Conservation (phyloP, 2,329 filamentous ascomycete species). For the Cladosporium sp. region DNA sequence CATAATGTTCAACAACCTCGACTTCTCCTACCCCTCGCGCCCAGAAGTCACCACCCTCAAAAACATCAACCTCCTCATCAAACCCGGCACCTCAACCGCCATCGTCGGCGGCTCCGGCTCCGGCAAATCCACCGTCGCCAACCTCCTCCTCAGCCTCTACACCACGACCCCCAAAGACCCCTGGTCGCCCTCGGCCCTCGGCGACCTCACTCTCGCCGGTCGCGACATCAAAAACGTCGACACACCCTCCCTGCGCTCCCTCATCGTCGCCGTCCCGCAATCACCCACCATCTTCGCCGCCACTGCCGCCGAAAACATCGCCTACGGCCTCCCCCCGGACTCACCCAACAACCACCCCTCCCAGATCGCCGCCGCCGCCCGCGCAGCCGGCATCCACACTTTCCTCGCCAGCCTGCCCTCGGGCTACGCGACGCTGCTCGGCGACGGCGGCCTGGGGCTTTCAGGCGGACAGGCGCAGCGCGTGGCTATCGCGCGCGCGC, state of each 20-base stretch:
- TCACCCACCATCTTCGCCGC: slow-evolving; percentile 70
- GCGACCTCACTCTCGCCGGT: slow-evolving; percentile 53
- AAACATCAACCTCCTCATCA: slow-evolving; percentile 60
- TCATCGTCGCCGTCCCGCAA: slow-evolving; percentile 65
- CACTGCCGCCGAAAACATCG: slow-evolving; percentile 73
- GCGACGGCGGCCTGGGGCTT: slow-evolving; percentile 66
- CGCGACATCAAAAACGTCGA: slow-evolving; percentile 54
- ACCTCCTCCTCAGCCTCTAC: slow-evolving; percentile 69
- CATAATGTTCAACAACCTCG: slow-evolving; percentile 56
- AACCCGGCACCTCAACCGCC: slow-evolving; percentile 60
- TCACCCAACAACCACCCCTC: slow-evolving; percentile 45
- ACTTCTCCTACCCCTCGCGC: slow-evolving; percentile 65
- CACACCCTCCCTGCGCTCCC: slow-evolving; percentile 52
- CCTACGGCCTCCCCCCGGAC: slow-evolving; percentile 61
- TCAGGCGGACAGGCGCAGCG: slow-evolving; percentile 81
- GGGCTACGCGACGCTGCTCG: slow-evolving; percentile 67
- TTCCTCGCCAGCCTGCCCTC: slow-evolving; percentile 67
- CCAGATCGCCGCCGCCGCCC: slow-evolving; percentile 45
- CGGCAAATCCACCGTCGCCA: slow-evolving; percentile 82
- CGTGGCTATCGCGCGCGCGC: slow-evolving; percentile 71
- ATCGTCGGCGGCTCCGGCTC: slow-evolving; percentile 80
- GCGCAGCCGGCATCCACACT: slow-evolving; percentile 62
- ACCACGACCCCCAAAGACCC: slow-evolving; percentile 57
- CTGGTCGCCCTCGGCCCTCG: slow-evolving; percentile 15
- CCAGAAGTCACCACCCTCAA: slow-evolving; percentile 51